These are phyloP conservation scores for Capronia epimyces DNA, from an alignment of 2,329 filamentous ascomycete species.

Conservation along the genomic window DNA sequence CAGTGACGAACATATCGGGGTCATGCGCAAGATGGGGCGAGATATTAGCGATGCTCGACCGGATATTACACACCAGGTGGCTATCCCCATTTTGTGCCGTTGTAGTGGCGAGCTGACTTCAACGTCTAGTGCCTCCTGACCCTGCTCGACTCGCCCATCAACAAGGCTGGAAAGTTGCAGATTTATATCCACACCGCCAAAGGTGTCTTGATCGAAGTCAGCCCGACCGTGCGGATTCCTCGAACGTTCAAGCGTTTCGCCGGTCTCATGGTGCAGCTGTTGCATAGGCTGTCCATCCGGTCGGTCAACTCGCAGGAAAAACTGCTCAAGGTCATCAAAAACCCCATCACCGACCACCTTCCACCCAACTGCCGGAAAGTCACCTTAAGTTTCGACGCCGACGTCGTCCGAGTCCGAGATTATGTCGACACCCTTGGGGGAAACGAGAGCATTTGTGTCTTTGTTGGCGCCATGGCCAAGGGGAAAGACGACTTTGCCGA, in stretches of 20 bases:
- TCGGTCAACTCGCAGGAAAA: conserved; percentile 97
- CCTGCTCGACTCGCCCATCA: conserved; percentile 93
- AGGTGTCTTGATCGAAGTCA: conserved; percentile 94
- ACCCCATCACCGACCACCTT: conserved; percentile 93
- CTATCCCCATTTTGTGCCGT: conserved; percentile 16
- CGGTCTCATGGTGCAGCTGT: conserved; percentile 94
- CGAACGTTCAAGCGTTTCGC: conserved; percentile 98
- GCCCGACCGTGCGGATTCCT: conserved; percentile 94
- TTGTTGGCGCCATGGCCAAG: conserved; percentile 98
- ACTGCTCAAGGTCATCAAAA: conserved; percentile 93
- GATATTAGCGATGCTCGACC: conserved; percentile 97
- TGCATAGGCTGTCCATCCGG: conserved; percentile 91
- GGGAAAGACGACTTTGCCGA: conserved; percentile 94
- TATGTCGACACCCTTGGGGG: conserved; percentile 74
- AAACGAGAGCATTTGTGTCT: conserved; percentile 93
- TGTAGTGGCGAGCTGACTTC: conserved; percentile 26
- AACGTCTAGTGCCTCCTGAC: conserved; percentile 79
- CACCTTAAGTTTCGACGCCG: conserved; percentile 88
- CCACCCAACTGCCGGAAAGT: conserved; percentile 97
- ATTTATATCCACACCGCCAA: conserved; percentile 99
- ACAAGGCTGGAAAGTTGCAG: conserved; percentile 95
- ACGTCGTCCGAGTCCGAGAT: conserved; percentile 78
- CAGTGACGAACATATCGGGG: conserved; percentile 97
- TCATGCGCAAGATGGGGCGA: conserved; percentile 99
- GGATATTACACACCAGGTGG: conserved; percentile 97